These are phyloP conservation scores for Whalleya microplaca DNA, from an alignment of 2,329 filamentous ascomycete species.

Conservation along the genomic window DNA sequence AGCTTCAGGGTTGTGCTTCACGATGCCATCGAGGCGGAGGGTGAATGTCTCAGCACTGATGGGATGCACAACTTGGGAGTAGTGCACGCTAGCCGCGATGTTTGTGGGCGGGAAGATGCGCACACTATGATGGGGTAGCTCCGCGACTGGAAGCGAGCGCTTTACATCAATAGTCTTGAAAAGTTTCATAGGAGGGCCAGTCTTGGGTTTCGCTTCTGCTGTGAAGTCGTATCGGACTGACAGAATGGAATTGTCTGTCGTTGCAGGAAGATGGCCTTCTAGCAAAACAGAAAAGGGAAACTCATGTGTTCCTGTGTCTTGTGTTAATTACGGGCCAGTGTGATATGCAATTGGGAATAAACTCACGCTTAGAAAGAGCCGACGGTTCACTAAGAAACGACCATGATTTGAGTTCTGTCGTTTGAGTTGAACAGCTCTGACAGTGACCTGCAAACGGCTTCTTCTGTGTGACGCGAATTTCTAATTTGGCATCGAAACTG, in stretches of 20 bases:
- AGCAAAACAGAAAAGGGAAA: slow-evolving; percentile 91
- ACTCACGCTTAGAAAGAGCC: slow-evolving; percentile 53
- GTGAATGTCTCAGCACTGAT: slow-evolving; percentile 79
- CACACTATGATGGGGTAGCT: slow-evolving; percentile 83
- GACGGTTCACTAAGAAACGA: slow-evolving; percentile 67
- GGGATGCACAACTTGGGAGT: slow-evolving; percentile 83
- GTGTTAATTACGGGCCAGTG: slow-evolving; percentile 24
- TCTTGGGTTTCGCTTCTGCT: slow-evolving; percentile 65
- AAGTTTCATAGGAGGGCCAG: slow-evolving; percentile 63
- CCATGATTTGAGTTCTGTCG: slow-evolving; percentile 78
- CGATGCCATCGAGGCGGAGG: slow-evolving; percentile 84
- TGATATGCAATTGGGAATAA: neutral
- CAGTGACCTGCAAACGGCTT: slow-evolving; percentile 82
- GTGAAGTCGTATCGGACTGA: slow-evolving; percentile 79
- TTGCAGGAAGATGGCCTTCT: slow-evolving; percentile 82
- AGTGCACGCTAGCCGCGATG: slow-evolving; percentile 81
- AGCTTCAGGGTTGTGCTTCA: slow-evolving; percentile 67
- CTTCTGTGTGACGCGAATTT: slow-evolving; percentile 74
- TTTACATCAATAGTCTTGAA: slow-evolving; percentile 72
- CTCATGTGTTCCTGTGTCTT: slow-evolving; percentile 63
- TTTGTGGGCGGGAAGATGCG: slow-evolving; percentile 97
- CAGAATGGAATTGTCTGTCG: slow-evolving; percentile 73
- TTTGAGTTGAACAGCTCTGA: slow-evolving; percentile 71
- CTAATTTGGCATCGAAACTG: slow-evolving; percentile 72
- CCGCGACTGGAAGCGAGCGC: slow-evolving; percentile 74